These are phyloP conservation scores for Ceratocystis papillata DNA, from an alignment of 2,329 filamentous ascomycete genomes.

Conservation along the genomic window DNA sequence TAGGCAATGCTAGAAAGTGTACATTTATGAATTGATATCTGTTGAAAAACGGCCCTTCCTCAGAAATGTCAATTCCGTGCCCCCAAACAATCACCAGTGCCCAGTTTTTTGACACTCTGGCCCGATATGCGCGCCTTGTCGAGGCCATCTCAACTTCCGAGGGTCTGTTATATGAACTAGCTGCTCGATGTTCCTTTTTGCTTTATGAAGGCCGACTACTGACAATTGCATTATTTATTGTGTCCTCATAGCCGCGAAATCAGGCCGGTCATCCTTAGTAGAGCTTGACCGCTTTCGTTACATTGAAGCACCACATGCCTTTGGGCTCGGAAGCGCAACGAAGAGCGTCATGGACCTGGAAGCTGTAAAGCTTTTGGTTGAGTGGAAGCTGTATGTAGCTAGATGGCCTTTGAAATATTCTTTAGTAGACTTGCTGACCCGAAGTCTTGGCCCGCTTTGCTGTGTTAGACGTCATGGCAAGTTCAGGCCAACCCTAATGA, in stretches of 20 bases:
- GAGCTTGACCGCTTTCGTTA: constrained; percentile 54
- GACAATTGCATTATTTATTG: not conserved
- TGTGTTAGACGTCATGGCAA: constrained; percentile 46
- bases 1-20: too few species aligned
- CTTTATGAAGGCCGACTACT: constrained; percentile 1
- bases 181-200: not conserved
- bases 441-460: not conserved
- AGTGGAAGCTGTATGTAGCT: constrained; percentile 58
- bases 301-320: constrained; percentile 39
- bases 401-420: not conserved
- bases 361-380: constrained; percentile 50
- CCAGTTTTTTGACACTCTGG: constrained; percentile 14
- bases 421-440: not conserved
- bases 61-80: not conserved
- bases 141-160: constrained; percentile 17
- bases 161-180: constrained; percentile 4
- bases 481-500: constrained; percentile 51
- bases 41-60: too few species aligned
- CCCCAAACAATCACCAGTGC: constrained; percentile 16
- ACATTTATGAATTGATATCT: too few species aligned
- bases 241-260: constrained; percentile 33
- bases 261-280: constrained; percentile 41
- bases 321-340: constrained; percentile 31
- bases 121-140: constrained; percentile 18
- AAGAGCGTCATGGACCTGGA: constrained; percentile 40